Evolutionary conservation across 2,329 filamentous ascomycete species (phyloP), one percentile per base, ranked within the genome.

Genomic region (Ophiostoma triangulosporum): DNA sequence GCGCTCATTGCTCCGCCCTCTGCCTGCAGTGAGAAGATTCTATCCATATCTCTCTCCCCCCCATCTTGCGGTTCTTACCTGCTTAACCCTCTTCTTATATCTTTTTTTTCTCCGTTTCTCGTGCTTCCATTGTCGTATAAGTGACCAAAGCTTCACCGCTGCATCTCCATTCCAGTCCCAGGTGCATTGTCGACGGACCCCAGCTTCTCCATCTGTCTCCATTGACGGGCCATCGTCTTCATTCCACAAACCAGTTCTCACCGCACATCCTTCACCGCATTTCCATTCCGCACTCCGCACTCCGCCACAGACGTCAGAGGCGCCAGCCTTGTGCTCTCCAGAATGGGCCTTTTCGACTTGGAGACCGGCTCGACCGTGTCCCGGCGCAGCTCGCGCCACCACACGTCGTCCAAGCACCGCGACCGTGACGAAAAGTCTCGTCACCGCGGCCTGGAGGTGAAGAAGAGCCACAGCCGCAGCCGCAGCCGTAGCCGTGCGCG

Each of bases 331-430:
- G 22, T 17, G 8, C 11, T 17, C 20, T 20, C 22, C 4, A 46
- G 1, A 15, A 68, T 68, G 66, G 65, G 66, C 48, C 57, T 67
- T 57, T 58, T 67, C 54, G 65, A 67, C 61, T 15, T 40, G n/a
- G 65, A 67, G 57, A 61, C 59, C 32, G 62, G 58, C 48, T 65
- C 64, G 14, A 56, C 62, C 50, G 61, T 61, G 53, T 48, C 51
- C 15, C 50, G 50, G 46, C 48, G 51, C 29, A 58, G 57, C 51
- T 43, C 50, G 36, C 52, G 51, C 22, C 63, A 62, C 60, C 51
- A 51, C 51, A 50, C 51, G 22, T 57, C 57, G 35, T 56, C 56
- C 55, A 62, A 64, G 57, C 60, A 60, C 53, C 62, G 60, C 45
- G 53, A 60, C 45, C 58, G 48, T 31, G 35, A 32, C 17, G 55